Base-by-base conservation (phyloP, 257 asterid species). In the Rubia yunnanensis region DNA sequence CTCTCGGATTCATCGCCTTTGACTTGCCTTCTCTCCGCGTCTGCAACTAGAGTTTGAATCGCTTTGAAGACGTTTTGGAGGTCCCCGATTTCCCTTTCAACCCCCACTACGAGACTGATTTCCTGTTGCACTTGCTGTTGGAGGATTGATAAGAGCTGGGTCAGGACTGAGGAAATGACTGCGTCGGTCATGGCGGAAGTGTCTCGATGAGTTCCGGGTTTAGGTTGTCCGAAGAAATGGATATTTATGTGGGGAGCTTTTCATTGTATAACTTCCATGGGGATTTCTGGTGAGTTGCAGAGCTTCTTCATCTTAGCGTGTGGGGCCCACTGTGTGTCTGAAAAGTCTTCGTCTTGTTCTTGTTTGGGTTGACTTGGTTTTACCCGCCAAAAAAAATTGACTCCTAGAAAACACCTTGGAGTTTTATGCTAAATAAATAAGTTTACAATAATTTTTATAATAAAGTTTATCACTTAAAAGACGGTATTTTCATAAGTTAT, bases 21-120 rank as follows among this genome's bases (percentile, higher is more conserved):
- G 10, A 83, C 81, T 58, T 81, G 95, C 20, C 78, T 72, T 73
- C 68, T 88, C 34, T 85, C 95, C 5, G 95, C 95, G 50, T 85
- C 95, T 23, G 50, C 78, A 18, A 83, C 78, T 3, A 88, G 88
- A 6, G 95, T 85, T 48, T 67, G 72, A 41, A 88, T 79, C 73
- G 85, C 56, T 22, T 41, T 52, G 73, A 85, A 79, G 0, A 83
- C 80, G 31, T 66, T 74, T 26, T 28, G 32, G 32, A 88, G 94
- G 10, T 83, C 80, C 28, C 63, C 41, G 63, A 88, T 52, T 27
- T 85, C 79, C 55, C 71, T 79, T 3, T 67, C 77, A 44, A 77
- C 94, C 0, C 87, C 85, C 46, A 77, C 63, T 3, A 88, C 75
- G n/a, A 88, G 56, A 5, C 69, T 59, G 26, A 80, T 34, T 57